Conservation (phyloP, 805 yeast species). For the Ogataea ganodermae region DNA sequence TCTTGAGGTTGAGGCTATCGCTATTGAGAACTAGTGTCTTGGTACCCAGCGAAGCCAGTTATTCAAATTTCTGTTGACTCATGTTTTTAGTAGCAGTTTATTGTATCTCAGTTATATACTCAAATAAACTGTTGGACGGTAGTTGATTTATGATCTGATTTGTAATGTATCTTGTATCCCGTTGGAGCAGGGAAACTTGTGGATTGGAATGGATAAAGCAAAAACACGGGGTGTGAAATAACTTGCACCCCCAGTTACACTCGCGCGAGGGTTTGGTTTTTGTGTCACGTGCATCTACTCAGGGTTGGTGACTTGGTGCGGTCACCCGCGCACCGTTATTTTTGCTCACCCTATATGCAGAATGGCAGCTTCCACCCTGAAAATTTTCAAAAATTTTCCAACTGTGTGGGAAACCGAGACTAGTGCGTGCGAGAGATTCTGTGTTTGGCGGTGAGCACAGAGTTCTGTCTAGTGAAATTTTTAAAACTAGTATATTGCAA, state of each 20-base stretch:
- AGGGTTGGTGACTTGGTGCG: slow-evolving; percentile 1
- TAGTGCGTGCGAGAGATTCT: slow-evolving; percentile 3
- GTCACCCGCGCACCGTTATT: slow-evolving; percentile 4
- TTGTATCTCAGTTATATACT: too few species aligned
- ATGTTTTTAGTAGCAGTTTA: too few species aligned
- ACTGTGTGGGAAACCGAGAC: slow-evolving; percentile 8
- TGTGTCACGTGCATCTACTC: not conserved
- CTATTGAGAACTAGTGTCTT: slow-evolving; percentile 61
- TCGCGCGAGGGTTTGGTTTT: not conserved
- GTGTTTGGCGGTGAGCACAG: not conserved
- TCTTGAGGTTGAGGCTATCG: slow-evolving; percentile 79
- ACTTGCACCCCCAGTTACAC: too few species aligned
- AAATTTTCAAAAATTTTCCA: slow-evolving; percentile 16
- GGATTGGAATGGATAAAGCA: too few species aligned
- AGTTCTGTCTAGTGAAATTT: slow-evolving; percentile 3
- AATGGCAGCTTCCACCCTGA: slow-evolving; percentile 6
- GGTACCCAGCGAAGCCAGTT: too few species aligned
- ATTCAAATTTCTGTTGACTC: too few species aligned
- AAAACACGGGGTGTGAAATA: too few species aligned
- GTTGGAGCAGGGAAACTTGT: too few species aligned
- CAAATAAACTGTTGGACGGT: too few species aligned
- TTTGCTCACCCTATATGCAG: not conserved
- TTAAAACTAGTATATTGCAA: not conserved
- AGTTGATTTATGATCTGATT: too few species aligned
- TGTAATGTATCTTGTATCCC: too few species aligned